These are phyloP conservation scores for Hyaloscypha bicolor DNA, from an alignment of 495 filamentous ascomycete species.

Conservation along the genomic window DNA sequence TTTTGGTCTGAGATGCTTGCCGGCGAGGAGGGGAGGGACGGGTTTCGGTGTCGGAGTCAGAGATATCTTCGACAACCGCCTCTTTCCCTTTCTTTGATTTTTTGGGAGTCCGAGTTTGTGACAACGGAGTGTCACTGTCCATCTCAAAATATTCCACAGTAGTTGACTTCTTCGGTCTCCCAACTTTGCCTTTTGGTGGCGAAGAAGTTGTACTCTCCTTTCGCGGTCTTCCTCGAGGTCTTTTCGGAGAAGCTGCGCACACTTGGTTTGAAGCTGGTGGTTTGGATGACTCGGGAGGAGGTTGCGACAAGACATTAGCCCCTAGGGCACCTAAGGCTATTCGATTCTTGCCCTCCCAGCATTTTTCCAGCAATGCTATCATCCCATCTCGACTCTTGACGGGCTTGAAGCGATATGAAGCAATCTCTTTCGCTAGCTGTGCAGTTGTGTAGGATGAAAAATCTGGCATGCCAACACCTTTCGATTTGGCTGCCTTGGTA, in stretches of 20 bases:
- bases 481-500: not conserved
- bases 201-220: constrained; percentile 34
- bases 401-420: constrained; percentile 73
- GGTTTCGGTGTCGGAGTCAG: constrained; percentile 57
- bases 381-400: constrained; percentile 69
- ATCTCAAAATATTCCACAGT: constrained; percentile 15
- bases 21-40: constrained; percentile 32
- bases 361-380: constrained; percentile 71
- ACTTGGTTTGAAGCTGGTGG: constrained; percentile 1
- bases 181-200: constrained; percentile 20
- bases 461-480: constrained; percentile 46
- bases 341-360: constrained; percentile 61
- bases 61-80: constrained; percentile 56
- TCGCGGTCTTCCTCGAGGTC: constrained; percentile 47
- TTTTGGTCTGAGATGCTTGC: constrained; percentile 14
- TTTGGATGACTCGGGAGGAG: constrained; percentile 8
- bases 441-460: constrained; percentile 65
- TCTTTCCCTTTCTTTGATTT: constrained; percentile 26
- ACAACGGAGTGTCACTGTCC: constrained; percentile 20
- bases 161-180: constrained; percentile 31
- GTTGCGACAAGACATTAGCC: constrained; percentile 17
- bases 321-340: constrained; percentile 22
- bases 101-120: constrained; percentile 28
- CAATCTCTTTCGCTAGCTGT: constrained; percentile 63
- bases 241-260: constrained; percentile 31